Evolutionary conservation across 169 alveolate genomes (phyloP).

Genomic region (Fabrea salina): DNA sequence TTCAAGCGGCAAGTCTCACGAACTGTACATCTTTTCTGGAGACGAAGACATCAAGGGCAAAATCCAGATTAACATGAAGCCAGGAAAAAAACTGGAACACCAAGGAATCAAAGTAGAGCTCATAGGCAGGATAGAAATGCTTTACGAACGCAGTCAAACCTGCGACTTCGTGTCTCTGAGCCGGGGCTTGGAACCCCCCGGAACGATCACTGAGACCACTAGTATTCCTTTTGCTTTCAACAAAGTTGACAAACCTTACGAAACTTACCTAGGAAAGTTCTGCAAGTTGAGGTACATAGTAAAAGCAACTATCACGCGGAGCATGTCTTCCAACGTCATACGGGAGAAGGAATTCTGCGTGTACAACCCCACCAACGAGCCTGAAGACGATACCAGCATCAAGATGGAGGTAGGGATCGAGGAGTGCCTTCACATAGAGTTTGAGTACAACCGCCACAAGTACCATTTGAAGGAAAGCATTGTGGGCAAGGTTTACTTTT

Average conservation of each 20-base stretch:
- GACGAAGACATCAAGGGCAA: conserved; percentile 76
- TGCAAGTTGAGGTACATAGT: conserved; percentile 76
- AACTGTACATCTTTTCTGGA: conserved; percentile 35
- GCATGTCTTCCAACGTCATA: conserved; percentile 73
- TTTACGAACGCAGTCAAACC: conserved; percentile 86
- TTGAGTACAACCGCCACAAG: conserved; percentile 92
- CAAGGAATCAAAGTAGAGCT: conserved; percentile 97
- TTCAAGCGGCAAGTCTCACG: conserved; percentile 26
- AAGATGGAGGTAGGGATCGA: conserved; percentile 99
- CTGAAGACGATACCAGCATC: conserved; percentile 88
- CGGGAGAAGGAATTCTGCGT: conserved; percentile 95
- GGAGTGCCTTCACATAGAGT: conserved; percentile 96
- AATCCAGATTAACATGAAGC: conserved; percentile 55
- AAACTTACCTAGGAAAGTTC: conserved; percentile 96
- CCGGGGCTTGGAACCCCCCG: conserved; percentile 97
- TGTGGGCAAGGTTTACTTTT: conserved; percentile 96
- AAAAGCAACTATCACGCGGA: conserved; percentile 32
- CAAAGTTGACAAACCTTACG: conserved; percentile 96
- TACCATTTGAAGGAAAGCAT: conserved; percentile 97
- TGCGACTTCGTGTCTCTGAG: conserved; percentile 94
- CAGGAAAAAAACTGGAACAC: conserved; percentile 95
- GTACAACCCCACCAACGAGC: conserved; percentile 85
- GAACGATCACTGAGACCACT: conserved; percentile 68
- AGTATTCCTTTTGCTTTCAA: conserved; percentile 86
- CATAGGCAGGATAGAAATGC: conserved; percentile 94